Evolutionary conservation across 306 rosid genomes (phyloP).

Genomic region (Purshia tridentata): DNA sequence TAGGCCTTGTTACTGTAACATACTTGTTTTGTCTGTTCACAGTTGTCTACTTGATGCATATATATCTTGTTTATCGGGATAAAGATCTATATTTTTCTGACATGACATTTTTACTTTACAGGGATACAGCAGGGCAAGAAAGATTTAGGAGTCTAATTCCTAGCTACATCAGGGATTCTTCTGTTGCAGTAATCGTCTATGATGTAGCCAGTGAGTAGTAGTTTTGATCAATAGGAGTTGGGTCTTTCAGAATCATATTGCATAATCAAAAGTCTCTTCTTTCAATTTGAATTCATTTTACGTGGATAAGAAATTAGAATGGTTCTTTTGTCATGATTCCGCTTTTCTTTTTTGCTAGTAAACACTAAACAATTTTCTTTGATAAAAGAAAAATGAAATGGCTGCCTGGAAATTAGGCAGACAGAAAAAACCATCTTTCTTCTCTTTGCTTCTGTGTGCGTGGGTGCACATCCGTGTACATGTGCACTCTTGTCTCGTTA

Average conservation of each 20-base stretch:
- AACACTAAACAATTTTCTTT: background rate
- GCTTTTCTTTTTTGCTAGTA: background rate
- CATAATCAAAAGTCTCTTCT: conserved; percentile 1
- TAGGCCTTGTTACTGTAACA: background rate
- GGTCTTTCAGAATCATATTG: background rate
- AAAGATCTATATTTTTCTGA: conserved; percentile 15
- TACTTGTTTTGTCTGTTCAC: background rate
- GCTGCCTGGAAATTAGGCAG: background rate
- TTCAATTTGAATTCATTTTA: background rate
- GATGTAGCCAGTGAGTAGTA: conserved; percentile 82
- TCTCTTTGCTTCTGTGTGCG: background rate
- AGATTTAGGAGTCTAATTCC: conserved; percentile 99
- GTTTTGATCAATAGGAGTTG: background rate
- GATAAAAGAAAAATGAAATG: too few species aligned
- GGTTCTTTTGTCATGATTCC: background rate
- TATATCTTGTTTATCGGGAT: background rate
- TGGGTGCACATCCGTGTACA: conserved; percentile 11
- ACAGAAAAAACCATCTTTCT: background rate
- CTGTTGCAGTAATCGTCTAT: conserved; percentile 90
- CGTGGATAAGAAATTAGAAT: background rate
- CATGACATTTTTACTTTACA: conserved; percentile 30
- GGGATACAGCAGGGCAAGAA: conserved; percentile 99
- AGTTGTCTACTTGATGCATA: background rate
- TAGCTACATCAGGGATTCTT: conserved; percentile 97
- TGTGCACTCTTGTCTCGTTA: conserved; percentile 2